Base-by-base conservation (phyloP, 768 basidiomycete genomes). In the Leccinum longicurvipes region DNA sequence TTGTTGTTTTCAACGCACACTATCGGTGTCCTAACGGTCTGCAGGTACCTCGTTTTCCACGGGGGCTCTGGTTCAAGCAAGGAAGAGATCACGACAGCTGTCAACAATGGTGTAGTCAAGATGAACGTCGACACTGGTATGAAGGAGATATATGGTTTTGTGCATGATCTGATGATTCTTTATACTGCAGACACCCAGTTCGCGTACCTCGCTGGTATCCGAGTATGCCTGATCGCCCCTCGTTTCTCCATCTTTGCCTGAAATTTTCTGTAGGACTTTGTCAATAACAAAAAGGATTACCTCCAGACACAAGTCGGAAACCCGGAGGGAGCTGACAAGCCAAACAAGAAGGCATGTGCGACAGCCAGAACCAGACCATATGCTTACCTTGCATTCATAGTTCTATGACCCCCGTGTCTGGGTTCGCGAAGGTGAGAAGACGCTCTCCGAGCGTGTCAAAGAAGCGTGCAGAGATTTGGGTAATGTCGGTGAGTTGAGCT, bases 381-480 rank as follows among this genome's bases (percentile, higher is more conserved):
- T 3, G 32, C 54, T 57, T 15, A 59, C n/a, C 5, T 47, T 27
- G 15, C 19, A 10, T 39, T 29, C 19, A 14, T 60, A 89, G 89
- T 88, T 73, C 79, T 96, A 96, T 76, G 93, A 96, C 73, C 95
- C 94, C 49, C 91, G 96, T 79, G 87, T 95, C 57, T 99, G 96
- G 96, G 93, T 99, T 50, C 91, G 96, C 67, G 93, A 97, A 76
- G 95, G 95, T 62, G 94, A 98, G 80, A 94, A 95, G 85, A 96
- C 93, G 19, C 82, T 98, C 62, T 47, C 72, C 47, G 81, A 73
- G 59, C 92, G 96, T 68, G 92, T 97, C 77, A 91, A 93, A 76
- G 87, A 90, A 73, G 94, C 96, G n/a, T 94, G 93, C 76, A 63
- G 73, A 42, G 96, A 99, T 75, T 82, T 99, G 57, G 91, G 88